Base-by-base conservation (phyloP, 192 early-diverging fungal genomes). In the Geranomyces michiganensis region DNA sequence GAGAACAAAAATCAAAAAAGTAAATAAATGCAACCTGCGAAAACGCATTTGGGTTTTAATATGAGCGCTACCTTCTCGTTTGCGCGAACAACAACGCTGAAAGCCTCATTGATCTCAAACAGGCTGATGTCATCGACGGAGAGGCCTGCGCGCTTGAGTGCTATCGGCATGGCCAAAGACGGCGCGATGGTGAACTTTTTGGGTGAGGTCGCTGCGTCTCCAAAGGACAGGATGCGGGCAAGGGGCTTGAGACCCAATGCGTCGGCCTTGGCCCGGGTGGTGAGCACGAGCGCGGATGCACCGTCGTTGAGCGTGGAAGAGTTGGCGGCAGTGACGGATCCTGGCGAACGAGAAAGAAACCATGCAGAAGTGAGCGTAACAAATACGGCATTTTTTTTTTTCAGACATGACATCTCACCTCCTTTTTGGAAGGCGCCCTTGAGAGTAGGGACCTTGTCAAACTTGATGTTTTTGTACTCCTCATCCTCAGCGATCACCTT, bases 41-140 rank as follows among this genome's bases (percentile, higher is more conserved):
- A 19, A 14, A 47, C 10, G 19, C 19, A 19, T 10, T 14, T 47
- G 46, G 46, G 46, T 47, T 10, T 47, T 10, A 47, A 19, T 10
- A 14, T 6, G 31, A 67, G 51, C 46, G 22, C 17, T 49, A 78
- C 72, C 59, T 96, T 85, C 76, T 96, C 92, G 80, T 99, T 99
- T 48, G 85, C 96, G 26, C 86, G 81, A 17, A 91, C 88, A 62
- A 98, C 96, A 7, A 96, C 96, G 70, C 90, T 90, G 77, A 99
- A 99, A 0, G 96, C 96, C 82, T 99, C 96, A 81, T 99, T 98
- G 80, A 99, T 89, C 79, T 99, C 96, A 73, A 92, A 99, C 51
- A 96, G 80, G 61, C 87, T 87, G 79, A 99, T 92, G 79, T 97
- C 95, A 71, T 93, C 89, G 56, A 91, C 73, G 43, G 82, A 78